Conservation (phyloP, 257 asterid genomes). For the Gentiana macrophylla region DNA sequence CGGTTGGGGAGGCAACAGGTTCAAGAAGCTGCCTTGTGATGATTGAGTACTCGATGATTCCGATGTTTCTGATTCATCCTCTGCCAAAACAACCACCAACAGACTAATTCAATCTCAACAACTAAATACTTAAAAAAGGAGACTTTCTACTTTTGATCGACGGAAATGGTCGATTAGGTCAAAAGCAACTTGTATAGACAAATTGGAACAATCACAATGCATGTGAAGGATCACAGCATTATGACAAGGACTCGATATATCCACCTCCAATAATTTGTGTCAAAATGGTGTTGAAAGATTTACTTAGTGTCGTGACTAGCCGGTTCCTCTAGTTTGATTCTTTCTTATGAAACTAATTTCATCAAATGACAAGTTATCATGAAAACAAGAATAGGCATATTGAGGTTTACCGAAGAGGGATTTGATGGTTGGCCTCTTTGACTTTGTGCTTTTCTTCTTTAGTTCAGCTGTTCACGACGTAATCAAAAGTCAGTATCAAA, state of each 20-base stretch:
- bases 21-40: constrained; percentile 25
- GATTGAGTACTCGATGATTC: constrained; percentile 36
- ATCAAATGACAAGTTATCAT: neutral
- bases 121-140: neutral
- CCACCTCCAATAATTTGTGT: neutral
- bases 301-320: too few species aligned
- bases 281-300: too few species aligned
- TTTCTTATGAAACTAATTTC: too few species aligned
- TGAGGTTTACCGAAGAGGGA: constrained; percentile 67
- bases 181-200: too few species aligned
- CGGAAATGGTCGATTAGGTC: neutral
- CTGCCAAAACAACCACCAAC: constrained; percentile 26
- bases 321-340: too few species aligned
- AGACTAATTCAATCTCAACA: constrained; percentile 45
- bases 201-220: neutral
- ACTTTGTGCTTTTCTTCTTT: constrained; percentile 69
- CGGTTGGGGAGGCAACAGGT: constrained; percentile 27
- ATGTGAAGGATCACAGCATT: neutral
- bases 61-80: constrained; percentile 66
- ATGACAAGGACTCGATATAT: neutral
- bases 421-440: constrained; percentile 84
- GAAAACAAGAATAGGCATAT: neutral
- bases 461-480: constrained; percentile 52
- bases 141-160: neutral
- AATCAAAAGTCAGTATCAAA: too few species aligned